These are phyloP conservation scores for Schizochytrium sp. DNA, from an alignment of 108 stramenopile genomes.

Conservation along the genomic window DNA sequence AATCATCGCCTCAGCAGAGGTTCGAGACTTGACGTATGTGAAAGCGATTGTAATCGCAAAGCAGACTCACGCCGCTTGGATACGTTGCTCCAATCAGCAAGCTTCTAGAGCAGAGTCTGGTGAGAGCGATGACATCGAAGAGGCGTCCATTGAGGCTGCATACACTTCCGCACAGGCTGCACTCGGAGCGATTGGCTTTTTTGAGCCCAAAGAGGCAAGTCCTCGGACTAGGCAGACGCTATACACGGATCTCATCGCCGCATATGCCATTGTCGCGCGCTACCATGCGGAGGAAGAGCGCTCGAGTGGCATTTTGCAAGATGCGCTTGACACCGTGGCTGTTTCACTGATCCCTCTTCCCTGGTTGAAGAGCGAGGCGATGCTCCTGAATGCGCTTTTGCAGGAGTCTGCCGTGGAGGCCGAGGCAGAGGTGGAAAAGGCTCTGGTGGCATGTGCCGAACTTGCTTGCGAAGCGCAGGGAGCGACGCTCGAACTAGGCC, in stretches of 20 bases:
- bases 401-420: too few relatives aligned
- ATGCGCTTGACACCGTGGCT: background rate
- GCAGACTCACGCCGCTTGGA: background rate
- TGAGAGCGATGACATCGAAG: background rate
- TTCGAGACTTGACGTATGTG: background rate
- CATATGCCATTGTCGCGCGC: background rate
- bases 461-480: background rate
- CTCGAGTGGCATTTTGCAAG: background rate
- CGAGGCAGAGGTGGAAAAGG: too few relatives aligned
- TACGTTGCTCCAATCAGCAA: background rate
- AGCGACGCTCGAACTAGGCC: background rate
- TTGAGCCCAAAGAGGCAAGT: background rate
- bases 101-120: background rate
- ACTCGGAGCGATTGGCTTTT: background rate
- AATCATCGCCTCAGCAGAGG: background rate
- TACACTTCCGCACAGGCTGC: background rate
- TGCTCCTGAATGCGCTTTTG: background rate
- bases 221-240: background rate
- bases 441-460: background rate
- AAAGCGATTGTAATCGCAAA: background rate
- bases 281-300: background rate
- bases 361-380: background rate
- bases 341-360: background rate
- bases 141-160: background rate
- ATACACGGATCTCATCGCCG: background rate